Base-by-base conservation (phyloP, 1,284 basidiomycete species). In the Laetiporus sulphureus region DNA sequence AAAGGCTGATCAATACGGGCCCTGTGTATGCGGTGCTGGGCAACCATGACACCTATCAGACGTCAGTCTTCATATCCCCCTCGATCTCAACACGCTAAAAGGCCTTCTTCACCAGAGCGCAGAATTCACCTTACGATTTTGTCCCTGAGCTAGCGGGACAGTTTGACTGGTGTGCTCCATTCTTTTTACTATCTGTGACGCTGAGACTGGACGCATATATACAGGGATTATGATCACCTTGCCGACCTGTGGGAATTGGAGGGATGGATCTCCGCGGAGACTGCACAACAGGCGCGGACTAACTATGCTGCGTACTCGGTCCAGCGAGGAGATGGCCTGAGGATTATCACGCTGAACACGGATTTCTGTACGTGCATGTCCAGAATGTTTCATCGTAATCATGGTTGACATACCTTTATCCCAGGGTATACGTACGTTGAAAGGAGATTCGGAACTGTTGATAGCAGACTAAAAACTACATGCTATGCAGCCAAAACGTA, bases 221-320 rank as follows among this genome's bases (percentile, higher is more conserved):
- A 21, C 38, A 85, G 83, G 84, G 75, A 87, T 53, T 88, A 88
- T 53, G 74, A 87, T 46, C 83, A 87, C 50, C 66, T 88, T 34
- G 71, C 83, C 11, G 55, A 65, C 0, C 70, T 88, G 3, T 88
- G 84, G 85, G 52, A 76, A 50, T 70, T 80, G 41, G 77, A 91
- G 54, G 62, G 73, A 2, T 91, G 88, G 88, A 65, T 91, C 15
- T 29, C 42, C n/a, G 29, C 73, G 34, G 63, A 70, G 3, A 73
- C 77, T 8, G 75, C 79, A 1, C 57, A 73, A 40, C 64, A 74
- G 37, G 84, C 84, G 0, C 71, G 73, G 36, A 65, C 77, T 1
- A 84, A 90, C 59, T 90, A 90, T 53, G 75, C 78, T 6, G 86
- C 72, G 12, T 91, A 87, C 57, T 79, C 78, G 64, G 82, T 88